Evolutionary conservation across 306 rosid genomes (phyloP).

Genomic region (Cicer judaicum): DNA sequence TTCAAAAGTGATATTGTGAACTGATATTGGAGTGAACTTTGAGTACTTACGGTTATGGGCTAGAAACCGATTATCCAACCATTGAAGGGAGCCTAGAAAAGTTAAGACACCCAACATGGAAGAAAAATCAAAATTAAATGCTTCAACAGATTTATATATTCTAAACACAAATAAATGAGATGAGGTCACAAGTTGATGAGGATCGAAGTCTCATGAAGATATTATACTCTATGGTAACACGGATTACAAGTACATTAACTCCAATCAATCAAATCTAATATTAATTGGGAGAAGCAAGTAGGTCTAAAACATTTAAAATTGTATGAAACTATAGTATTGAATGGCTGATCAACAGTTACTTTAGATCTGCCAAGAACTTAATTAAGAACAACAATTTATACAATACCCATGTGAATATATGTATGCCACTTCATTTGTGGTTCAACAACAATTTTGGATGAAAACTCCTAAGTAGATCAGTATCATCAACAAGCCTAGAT

Average conservation of each 20-base stretch:
- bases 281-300: neutral
- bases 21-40: no score
- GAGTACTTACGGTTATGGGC: neutral
- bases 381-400: slow-evolving; percentile 13
- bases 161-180: neutral
- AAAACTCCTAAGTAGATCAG: slow-evolving; percentile 32
- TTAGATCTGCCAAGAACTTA: slow-evolving; percentile 21
- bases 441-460: slow-evolving; percentile 31
- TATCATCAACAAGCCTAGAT: slow-evolving; percentile 10
- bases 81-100: neutral
- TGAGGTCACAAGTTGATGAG: neutral
- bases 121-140: neutral
- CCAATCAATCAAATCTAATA: neutral
- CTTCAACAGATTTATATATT: slow-evolving; percentile 10
- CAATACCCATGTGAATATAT: slow-evolving; percentile 10
- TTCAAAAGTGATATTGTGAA: no score
- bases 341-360: slow-evolving; percentile 26
- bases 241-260: neutral
- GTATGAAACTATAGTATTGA: slow-evolving; percentile 1
- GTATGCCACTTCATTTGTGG: slow-evolving; percentile 33
- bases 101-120: neutral
- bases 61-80: neutral
- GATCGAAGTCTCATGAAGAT: neutral
- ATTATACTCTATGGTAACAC: neutral
- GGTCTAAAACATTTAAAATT: slow-evolving; percentile 18